Evolutionary conservation across 2,329 filamentous ascomycete species (phyloP), one percentile per base, ranked within the genome.

Genomic region (Epichloe festucae): DNA sequence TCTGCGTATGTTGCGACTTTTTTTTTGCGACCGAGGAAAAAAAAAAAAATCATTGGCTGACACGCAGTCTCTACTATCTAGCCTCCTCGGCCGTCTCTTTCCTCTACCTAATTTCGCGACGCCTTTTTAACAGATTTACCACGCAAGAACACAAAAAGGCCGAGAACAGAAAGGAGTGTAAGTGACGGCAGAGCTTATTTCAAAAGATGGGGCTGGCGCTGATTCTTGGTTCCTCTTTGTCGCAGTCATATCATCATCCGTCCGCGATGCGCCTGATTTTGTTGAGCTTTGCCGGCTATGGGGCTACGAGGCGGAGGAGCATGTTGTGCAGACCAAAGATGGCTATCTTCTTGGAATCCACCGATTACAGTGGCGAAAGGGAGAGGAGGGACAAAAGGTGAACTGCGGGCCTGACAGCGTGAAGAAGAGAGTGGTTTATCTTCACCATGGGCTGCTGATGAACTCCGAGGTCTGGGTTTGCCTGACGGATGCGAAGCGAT

Each of bases 381-480:
- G 88, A 11, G 89, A 95, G 65, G 87, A 93, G 63, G 79, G 81
- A n/a, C 71, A 76, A 50, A 79, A 80, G 56, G 85, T 95, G 60
- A 96, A 96, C 64, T 73, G 75, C 48, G 85, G 85, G 0, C 74
- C 76, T 1, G 74, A 76, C 38, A 84, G 83, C 60, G 59, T 86
- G 31, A 78, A 77, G 67, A 96, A 96, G 72, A 86, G 84, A 59
- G 87, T 97, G 47, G 83, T 93, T 6, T 98, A 97, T 66, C 73
- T 98, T 56, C 93, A 98, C 63, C 93, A 98, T 67, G 93, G 91
- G 8, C 76, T 98, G 53, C 78, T 98, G 63, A 98, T 98, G 93
- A 97, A 96, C 69, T 95, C 89, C 60, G 93, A 98, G 67, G 91
- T 98, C 36, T 98, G 93, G 93, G 88, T 97, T 8, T 94, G 89